Percentiles rank a stretch among this genome's conserved stretches.
These are phyloP conservation scores for Phytophthora cactorum DNA, from an alignment of 352 stramenopile genomes.

Conservation along the genomic window DNA sequence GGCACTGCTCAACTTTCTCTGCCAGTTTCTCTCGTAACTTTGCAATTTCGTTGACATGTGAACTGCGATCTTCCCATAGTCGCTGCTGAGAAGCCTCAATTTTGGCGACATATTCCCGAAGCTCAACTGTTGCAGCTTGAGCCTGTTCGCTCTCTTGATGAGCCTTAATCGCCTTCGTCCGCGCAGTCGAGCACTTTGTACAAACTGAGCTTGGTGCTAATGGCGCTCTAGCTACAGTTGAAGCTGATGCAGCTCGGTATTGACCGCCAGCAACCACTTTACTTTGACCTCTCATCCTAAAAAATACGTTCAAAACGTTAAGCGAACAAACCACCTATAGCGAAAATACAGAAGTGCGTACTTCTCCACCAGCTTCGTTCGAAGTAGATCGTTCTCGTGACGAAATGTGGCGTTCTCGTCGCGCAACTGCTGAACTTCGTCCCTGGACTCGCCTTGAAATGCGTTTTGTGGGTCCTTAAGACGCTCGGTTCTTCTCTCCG, in stretches of 20 bases:
- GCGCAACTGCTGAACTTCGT: constrained; percentile 22
- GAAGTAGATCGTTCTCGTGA: constrained; percentile 27
- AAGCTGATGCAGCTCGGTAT: constrained; percentile 36
- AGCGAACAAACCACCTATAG: neutral
- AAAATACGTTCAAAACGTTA: neutral
- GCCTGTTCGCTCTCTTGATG: constrained; percentile 23
- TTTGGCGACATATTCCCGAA: constrained; percentile 38
- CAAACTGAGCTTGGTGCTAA: constrained; percentile 1
- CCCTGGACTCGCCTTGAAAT: constrained; percentile 10
- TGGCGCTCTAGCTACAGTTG: neutral
- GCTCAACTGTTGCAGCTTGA: constrained; percentile 21
- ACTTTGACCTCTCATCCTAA: constrained; percentile 43
- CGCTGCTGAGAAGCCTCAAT: constrained; percentile 37
- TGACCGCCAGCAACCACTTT: constrained; percentile 49
- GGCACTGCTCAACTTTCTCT: constrained; percentile 25
- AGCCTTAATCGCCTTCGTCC: constrained; percentile 19
- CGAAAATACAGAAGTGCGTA: constrained; percentile 3
- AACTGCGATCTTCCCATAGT: constrained; percentile 38
- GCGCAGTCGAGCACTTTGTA: constrained; percentile 31
- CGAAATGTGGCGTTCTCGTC: constrained; percentile 38
- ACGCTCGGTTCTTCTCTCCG: constrained; percentile 9
- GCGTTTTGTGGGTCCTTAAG: neutral
- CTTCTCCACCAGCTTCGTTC: constrained; percentile 35
- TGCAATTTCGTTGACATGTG: constrained; percentile 27
- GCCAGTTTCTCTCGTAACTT: constrained; percentile 25